A percentile compares a stretch with the other conserved stretches of the same genome.
These are phyloP conservation scores for Bocquillonia castaneifolia DNA, from an alignment of 441 rosid genomes.

Conservation along the genomic window DNA sequence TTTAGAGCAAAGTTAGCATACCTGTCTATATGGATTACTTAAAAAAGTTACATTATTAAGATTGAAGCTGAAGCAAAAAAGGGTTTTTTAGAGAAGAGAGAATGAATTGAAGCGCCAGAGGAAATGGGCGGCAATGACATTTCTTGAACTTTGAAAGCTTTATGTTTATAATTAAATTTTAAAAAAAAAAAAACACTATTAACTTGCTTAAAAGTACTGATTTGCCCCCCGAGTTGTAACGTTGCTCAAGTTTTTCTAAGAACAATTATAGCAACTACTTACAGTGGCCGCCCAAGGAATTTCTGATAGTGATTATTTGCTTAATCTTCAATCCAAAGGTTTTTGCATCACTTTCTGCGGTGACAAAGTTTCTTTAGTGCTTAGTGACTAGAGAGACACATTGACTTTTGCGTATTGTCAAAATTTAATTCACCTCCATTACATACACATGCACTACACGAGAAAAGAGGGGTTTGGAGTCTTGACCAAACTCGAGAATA, in stretches of 20 bases:
- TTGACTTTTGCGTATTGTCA: no score
- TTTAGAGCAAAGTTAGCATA: neutral
- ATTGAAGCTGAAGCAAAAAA: no score
- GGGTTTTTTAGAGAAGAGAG: no score
- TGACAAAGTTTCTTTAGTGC: neutral
- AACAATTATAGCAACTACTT: neutral
- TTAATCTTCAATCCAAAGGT: conserved; percentile 1
- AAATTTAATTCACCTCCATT: neutral
- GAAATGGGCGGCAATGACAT: no score
- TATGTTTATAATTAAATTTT: neutral
- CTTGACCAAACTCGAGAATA: no score
- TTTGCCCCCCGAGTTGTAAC: neutral
- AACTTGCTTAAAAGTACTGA: neutral
- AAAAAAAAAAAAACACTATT: neutral
- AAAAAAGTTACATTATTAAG: no score
- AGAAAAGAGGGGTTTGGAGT: no score
- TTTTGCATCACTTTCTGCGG: neutral
- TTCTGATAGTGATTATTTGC: neutral
- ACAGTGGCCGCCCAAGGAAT: neutral
- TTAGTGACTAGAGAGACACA: neutral
- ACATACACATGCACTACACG: no score
- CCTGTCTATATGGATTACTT: neutral
- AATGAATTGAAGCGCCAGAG: neutral
- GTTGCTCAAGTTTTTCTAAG: neutral
- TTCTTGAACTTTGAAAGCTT: neutral